Evolutionary conservation across 2,329 filamentous ascomycete genomes (phyloP).

Genomic region (Alternaria sp.): DNA sequence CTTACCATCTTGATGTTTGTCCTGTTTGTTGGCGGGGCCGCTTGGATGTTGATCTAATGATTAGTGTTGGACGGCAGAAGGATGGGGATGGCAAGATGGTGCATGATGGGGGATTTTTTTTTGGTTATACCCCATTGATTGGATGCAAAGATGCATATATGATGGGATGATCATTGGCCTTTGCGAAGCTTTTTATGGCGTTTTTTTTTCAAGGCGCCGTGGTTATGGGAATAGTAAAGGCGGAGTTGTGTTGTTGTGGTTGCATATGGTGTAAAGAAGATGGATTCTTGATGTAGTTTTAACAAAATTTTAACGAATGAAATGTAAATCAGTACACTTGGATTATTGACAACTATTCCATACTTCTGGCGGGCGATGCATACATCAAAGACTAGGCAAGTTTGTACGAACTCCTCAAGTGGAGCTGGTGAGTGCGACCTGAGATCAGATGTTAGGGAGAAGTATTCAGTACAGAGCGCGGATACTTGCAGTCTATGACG

Average conservation of each 20-base stretch:
- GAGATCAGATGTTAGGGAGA: no score
- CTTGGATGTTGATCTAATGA: slow-evolving; percentile 14
- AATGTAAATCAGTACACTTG: no score
- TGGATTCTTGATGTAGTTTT: no score
- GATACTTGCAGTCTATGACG: no score
- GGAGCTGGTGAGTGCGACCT: not conserved
- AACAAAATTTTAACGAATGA: no score
- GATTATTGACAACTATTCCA: not conserved
- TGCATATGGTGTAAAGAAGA: no score
- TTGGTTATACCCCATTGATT: slow-evolving; percentile 6
- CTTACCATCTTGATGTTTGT: slow-evolving; percentile 49
- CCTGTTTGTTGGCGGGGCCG: slow-evolving; percentile 6
- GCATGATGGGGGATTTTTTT: not conserved
- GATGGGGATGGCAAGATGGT: no score
- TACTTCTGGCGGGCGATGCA: not conserved
- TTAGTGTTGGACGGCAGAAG: not conserved
- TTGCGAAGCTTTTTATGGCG: not conserved
- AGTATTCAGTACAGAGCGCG: no score
- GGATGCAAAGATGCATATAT: not conserved
- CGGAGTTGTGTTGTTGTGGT: no score
- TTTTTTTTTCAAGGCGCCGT: not conserved
- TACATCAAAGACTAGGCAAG: not conserved
- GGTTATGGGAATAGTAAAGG: not conserved
- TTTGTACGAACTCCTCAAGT: slow-evolving; percentile 3
- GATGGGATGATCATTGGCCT: not conserved